A percentile compares a stretch with the other conserved stretches of the same genome.
These are phyloP conservation scores for Podaxis rugospora DNA, from an alignment of 768 basidiomycete genomes.

Conservation along the genomic window DNA sequence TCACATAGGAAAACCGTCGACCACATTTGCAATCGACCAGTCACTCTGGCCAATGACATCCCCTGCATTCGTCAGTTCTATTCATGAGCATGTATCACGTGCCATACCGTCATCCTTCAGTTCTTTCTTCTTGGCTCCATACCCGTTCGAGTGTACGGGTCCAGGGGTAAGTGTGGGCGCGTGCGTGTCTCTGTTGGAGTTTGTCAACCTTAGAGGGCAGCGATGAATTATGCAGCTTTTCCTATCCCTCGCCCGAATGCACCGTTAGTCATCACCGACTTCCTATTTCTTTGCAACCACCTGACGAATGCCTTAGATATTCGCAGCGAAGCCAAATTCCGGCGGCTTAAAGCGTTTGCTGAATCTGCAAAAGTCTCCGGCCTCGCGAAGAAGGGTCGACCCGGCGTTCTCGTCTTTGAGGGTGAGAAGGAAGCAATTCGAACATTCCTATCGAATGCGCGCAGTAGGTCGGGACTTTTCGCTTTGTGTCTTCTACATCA, in stretches of 20 bases:
- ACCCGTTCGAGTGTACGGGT: neutral
- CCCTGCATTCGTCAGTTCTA: neutral
- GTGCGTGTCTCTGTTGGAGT: neutral
- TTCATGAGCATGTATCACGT: slow-evolving; percentile 1
- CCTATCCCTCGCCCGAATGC: slow-evolving; percentile 38
- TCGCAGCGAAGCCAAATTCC: slow-evolving; percentile 35
- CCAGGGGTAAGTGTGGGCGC: neutral
- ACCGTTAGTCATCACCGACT: slow-evolving; percentile 27
- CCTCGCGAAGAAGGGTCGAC: slow-evolving; percentile 39
- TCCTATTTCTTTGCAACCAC: neutral
- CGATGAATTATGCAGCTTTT: slow-evolving; percentile 16
- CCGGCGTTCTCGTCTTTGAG: slow-evolving; percentile 39
- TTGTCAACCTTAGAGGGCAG: neutral
- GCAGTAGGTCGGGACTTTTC: slow-evolving; percentile 22
- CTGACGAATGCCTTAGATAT: slow-evolving; percentile 24
- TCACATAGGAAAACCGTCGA: neutral
- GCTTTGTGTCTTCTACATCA: neutral
- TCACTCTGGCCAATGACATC: slow-evolving; percentile 11
- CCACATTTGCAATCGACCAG: neutral
- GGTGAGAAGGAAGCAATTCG: slow-evolving; percentile 30
- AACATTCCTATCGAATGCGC: slow-evolving; percentile 31
- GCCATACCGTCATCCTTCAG: neutral
- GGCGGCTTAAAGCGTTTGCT: slow-evolving; percentile 35
- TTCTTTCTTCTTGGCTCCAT: neutral
- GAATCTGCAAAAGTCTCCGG: slow-evolving; percentile 33